Evolutionary conservation across 1,284 basidiomycete species (phyloP).

Genomic region (Ceratobasidium sp.): DNA sequence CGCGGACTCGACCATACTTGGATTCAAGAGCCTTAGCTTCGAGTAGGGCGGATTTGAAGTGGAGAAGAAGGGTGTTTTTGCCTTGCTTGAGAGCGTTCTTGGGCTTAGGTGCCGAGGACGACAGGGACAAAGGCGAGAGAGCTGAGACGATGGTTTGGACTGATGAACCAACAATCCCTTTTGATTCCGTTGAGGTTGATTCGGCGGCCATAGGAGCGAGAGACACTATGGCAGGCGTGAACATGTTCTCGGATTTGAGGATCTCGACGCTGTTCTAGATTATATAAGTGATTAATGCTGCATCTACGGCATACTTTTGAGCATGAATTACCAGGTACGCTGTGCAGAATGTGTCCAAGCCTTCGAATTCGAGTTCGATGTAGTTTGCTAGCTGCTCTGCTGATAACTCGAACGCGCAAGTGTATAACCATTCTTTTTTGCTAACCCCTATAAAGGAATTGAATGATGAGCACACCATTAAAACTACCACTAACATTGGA

Average conservation of each 20-base stretch:
- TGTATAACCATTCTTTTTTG: conserved; percentile 64
- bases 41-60: conserved; percentile 65
- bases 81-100: conserved; percentile 48
- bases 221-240: conserved; percentile 56
- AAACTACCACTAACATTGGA: conserved; percentile 59
- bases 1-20: conserved; percentile 62
- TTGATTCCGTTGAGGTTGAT: not conserved
- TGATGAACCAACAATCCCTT: conserved; percentile 7
- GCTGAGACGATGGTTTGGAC: conserved; percentile 11
- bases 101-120: conserved; percentile 49
- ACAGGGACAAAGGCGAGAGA: conserved; percentile 13
- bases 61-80: conserved; percentile 64
- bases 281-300: too few species aligned
- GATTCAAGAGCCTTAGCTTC: conserved; percentile 59
- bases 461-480: not conserved
- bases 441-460: conserved; percentile 60
- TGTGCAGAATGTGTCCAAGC: conserved; percentile 65
- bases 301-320: too few species aligned
- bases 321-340: conserved; percentile 62
- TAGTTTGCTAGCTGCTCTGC: conserved; percentile 42
- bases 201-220: not conserved
- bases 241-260: conserved; percentile 60
- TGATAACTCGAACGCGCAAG: conserved; percentile 55
- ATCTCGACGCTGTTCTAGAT: conserved; percentile 57
- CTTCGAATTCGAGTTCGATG: conserved; percentile 61